Evolutionary conservation across 208 protist species (phyloP), one percentile per base, ranked within the genome.

Genomic region (Strigomonas culicis): DNA sequence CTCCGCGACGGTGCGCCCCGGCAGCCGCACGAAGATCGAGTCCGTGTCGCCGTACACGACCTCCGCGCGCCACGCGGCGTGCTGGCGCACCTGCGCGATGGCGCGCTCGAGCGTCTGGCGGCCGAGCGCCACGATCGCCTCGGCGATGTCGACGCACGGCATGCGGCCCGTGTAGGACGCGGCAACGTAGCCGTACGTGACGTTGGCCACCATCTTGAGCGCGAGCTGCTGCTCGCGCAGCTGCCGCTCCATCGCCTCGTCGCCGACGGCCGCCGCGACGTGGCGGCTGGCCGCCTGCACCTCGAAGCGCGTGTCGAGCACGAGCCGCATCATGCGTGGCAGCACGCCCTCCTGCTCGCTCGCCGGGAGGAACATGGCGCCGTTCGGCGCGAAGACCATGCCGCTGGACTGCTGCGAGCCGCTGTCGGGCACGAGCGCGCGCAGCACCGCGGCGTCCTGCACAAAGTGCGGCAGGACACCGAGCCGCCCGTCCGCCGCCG

Each of bases 41-140:
- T 99, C 99, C 4, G 99, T 99, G 80, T 99, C 99, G 65, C 98
- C 99, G 74, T 99, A 99, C 27, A 99, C 92, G 36, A 99, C 98
- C 31, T 93, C 77, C 0, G 98, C 96, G 61, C 98, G 75, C 80
- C 97, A 93, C 31, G 57, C 46, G 47, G 97, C 97, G 4, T 94
- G 96, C 61, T 98, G 97, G 68, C 99, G 84, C 21, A 99, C 97
- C 39, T 93, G 69, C 8, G 82, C 63, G 49, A 99, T 98, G 0
- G 99, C 99, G 10, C 79, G 71, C 58, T 99, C 89, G 52, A 99
- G 98, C 90, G 99, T 99, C 53, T 98, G 82, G 21, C 99, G 93
- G 7, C 98, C 99, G 75, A 99, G 99, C 13, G 96, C 87, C 17
- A 98, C 99, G 30, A 99, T 98, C 27, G 94, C 89, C 49, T 94